phyloP scores from a whole-genome alignment of 768 basidiomycete genomes.

The Leucogyrophana mollusca region DNA sequence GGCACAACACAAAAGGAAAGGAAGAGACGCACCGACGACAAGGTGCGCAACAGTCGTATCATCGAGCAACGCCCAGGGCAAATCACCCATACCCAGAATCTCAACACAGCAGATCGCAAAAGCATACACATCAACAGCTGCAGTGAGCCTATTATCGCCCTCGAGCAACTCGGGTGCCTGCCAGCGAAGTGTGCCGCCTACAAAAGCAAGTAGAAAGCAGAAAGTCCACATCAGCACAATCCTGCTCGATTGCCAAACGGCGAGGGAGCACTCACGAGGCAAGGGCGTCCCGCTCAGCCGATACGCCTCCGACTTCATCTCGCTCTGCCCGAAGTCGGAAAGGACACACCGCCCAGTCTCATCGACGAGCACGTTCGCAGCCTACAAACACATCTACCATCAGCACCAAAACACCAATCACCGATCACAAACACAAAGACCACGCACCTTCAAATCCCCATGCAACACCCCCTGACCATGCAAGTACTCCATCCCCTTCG shows the following conservation, averaged over 20 bases:
- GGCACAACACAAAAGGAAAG: conserved; percentile 12
- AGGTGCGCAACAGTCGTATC: conserved; percentile 51
- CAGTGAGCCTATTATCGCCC: conserved; percentile 46
- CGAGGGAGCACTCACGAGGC: conserved; percentile 39
- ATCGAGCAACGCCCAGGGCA: conserved; percentile 55
- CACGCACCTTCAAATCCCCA: conserved; percentile 74
- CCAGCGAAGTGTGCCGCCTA: conserved; percentile 71
- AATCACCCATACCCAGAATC: conserved; percentile 57
- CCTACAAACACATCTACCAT: conserved; percentile 33
- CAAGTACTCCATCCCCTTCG: conserved; percentile 80
- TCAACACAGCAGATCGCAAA: conserved; percentile 68
- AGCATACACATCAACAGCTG: conserved; percentile 65
- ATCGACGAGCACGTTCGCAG: conserved; percentile 74
- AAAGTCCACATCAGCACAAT: background rate
- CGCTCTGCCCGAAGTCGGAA: conserved; percentile 81
- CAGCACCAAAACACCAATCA: background rate
- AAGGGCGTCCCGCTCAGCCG: conserved; percentile 52
- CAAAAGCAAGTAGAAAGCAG: background rate
- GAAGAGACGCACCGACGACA: conserved; percentile 43
- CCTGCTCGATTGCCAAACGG: no score
- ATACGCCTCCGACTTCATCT: conserved; percentile 72
- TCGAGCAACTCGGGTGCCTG: conserved; percentile 66
- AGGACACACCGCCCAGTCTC: conserved; percentile 67
- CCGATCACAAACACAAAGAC: background rate
- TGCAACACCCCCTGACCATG: conserved; percentile 69